Evolutionary conservation across 805 yeast genomes (phyloP), one percentile per base, ranked within the genome.

Genomic region (Candida ovalis): DNA sequence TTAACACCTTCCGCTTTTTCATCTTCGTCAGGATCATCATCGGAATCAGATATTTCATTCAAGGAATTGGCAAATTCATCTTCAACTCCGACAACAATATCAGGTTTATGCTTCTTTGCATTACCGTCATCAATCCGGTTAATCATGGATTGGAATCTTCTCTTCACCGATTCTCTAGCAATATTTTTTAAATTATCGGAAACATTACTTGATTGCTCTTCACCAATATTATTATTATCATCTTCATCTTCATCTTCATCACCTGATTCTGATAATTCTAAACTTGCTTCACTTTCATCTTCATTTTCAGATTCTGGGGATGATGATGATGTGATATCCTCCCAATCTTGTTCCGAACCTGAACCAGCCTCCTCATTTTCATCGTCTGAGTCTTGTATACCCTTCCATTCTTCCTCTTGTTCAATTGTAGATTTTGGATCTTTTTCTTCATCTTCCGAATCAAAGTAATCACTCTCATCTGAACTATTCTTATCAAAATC

Each of bases 21-120:
- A 30, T 7, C 9, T 9, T 40, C 27, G 15, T 30, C 40, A 3
- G 13, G 15, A 33, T 39, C 42, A 23, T 44, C 43, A 15, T 58
- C 63, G 25, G 50, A 54, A 36, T 56, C 60, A 23, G 54, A 48
- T 18, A 51, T 56, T 7, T 27, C 42, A 7, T 42, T 42, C n/a
- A 49, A 49, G 19, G 35, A 30, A 7, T 8, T 17, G 15, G 36
- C 48, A n/a, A 21, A n/a, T 7, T 50, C 50, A 17, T 25, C 10
- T 10, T 43, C 43, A 3, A 23, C 39, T 48, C 52, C 24, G 52
- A 49, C 47, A 52, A 54, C 42, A 42, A 27, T 18, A 28, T 37
- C 25, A 36, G 21, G 27, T 24, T 45, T 28, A 40, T 47, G 32
- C 39, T 48, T 33, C 36, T 46, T 43, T 40, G 43, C 17, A 22